Conservation (phyloP, 2,329 filamentous ascomycete species). For the Periconia sp. region DNA sequence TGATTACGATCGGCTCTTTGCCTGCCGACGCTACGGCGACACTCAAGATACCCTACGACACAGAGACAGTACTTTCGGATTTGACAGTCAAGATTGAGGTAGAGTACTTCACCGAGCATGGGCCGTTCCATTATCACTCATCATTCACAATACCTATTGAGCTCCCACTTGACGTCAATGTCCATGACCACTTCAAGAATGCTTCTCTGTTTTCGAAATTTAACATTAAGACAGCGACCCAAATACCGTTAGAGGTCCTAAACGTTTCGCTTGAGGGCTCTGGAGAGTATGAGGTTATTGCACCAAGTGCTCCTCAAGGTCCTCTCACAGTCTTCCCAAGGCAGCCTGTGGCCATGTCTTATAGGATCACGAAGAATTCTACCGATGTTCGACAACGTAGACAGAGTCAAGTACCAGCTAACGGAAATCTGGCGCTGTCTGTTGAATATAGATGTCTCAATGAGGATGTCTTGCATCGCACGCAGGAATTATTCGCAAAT, state of each 20-base stretch:
- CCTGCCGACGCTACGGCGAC: constrained; percentile 55
- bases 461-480: constrained; percentile 67
- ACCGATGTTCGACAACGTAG: constrained; percentile 30
- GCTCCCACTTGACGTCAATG: constrained; percentile 89
- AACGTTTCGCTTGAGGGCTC: constrained; percentile 74
- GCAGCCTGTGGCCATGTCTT: constrained; percentile 81
- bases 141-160: constrained; percentile 71
- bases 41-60: constrained; percentile 78
- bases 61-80: constrained; percentile 76
- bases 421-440: constrained; percentile 64
- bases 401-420: constrained; percentile 37
- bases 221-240: constrained; percentile 81
- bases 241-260: constrained; percentile 76
- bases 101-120: constrained; percentile 71
- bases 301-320: constrained; percentile 52
- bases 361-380: constrained; percentile 71
- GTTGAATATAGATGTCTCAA: constrained; percentile 79
- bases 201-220: constrained; percentile 84
- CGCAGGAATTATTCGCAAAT: constrained; percentile 54
- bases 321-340: constrained; percentile 74
- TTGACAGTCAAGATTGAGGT: constrained; percentile 79
- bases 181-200: constrained; percentile 94
- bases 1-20: constrained; percentile 55
- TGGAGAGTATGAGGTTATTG: constrained; percentile 69
- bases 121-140: constrained; percentile 68